Base-by-base conservation (phyloP, 2,329 filamentous ascomycete genomes). In the Cucurbitaria berberidis region DNA sequence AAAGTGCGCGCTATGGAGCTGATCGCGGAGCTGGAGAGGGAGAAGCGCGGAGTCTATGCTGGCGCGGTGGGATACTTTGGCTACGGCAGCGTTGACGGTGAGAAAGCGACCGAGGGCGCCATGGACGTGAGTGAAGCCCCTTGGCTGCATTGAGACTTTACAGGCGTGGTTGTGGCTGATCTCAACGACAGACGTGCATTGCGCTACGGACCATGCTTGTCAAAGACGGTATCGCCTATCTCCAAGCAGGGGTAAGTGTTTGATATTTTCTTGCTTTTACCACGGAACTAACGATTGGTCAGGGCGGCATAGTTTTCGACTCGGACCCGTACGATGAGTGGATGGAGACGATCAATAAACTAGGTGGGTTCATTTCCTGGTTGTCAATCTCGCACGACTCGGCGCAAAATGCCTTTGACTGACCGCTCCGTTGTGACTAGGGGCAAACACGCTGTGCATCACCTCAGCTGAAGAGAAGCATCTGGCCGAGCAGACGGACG, bases 1-100 rank as follows among this genome's bases (percentile, higher is more conserved):
- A 99, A 99, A 79, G 92, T 99, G 49, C 86, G 88, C 58, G 95
- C 95, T 2, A 99, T 99, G 95, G 90, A 97, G 78, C 81, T 99
- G 57, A 99, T 99, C 67, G 92, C 90, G 41, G 93, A 98, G 78
- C 80, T 98, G 41, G 95, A 99, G 78, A 81, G 84, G 60, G 95
- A 99, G 82, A 97, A 97, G 82, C 84, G 95, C 48, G 93, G 95
- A 35, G 86, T 98, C 34, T 99, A 99, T 72, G 95, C 95, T 8
- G 95, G 95, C 24, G 95, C 95, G 0, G 93, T 97, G 0, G 95
- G 95, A 1, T 99, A 97, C 78, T 99, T 97, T 76, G 93, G 93
- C 9, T 98, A 96, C 70, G 86, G 87, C 56, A 85, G 84, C 46
- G 84, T 93, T 40, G 85, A 88, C 43, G 77, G 80, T 7, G 81